phyloP scores from a whole-genome alignment of 2,329 filamentous ascomycete genomes.

The Verticillium albo-atrum region DNA sequence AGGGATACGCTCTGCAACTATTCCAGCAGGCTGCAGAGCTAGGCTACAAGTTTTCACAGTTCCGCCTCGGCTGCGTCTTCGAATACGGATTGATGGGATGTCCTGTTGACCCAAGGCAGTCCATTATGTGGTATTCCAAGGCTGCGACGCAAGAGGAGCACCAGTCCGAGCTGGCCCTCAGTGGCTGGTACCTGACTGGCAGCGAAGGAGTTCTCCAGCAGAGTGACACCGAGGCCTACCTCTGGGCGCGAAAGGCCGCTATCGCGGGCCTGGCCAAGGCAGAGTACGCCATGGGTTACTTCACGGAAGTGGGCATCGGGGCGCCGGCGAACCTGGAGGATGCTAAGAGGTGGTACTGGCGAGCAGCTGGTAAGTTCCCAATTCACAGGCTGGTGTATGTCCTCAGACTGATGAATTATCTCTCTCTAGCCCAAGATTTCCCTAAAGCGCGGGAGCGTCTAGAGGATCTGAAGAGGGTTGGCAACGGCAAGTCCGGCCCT shows the following conservation, averaged over 20 bases:
- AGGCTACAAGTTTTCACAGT: conserved; percentile 94
- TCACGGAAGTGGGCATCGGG: conserved; percentile 92
- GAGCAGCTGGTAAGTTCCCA: conserved; percentile 78
- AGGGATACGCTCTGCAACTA: conserved; percentile 73
- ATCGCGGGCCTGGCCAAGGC: conserved; percentile 85
- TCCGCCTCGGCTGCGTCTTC: conserved; percentile 78
- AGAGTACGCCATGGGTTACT: conserved; percentile 97
- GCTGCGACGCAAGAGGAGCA: conserved; percentile 93
- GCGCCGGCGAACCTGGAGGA: conserved; percentile 83
- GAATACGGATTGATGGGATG: conserved; percentile 86
- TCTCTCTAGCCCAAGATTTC: conserved; percentile 75
- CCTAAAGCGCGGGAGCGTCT: conserved; percentile 88
- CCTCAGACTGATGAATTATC: neutral
- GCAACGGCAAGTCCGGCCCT: conserved; percentile 56
- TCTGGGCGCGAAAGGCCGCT: conserved; percentile 94
- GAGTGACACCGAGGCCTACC: conserved; percentile 91
- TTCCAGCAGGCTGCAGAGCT: conserved; percentile 83
- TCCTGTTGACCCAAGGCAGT: conserved; percentile 74
- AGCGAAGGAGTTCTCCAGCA: conserved; percentile 82
- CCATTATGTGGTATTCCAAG: conserved; percentile 90
- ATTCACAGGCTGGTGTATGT: neutral
- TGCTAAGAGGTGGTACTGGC: conserved; percentile 97
- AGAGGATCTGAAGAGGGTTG: conserved; percentile 79
- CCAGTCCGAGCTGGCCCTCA: conserved; percentile 79
- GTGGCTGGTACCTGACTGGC: conserved; percentile 94